Evolutionary conservation across 2,329 filamentous ascomycete species (phyloP), one percentile per base, ranked within the genome.

Genomic region (Chaetomiaceae sp.): DNA sequence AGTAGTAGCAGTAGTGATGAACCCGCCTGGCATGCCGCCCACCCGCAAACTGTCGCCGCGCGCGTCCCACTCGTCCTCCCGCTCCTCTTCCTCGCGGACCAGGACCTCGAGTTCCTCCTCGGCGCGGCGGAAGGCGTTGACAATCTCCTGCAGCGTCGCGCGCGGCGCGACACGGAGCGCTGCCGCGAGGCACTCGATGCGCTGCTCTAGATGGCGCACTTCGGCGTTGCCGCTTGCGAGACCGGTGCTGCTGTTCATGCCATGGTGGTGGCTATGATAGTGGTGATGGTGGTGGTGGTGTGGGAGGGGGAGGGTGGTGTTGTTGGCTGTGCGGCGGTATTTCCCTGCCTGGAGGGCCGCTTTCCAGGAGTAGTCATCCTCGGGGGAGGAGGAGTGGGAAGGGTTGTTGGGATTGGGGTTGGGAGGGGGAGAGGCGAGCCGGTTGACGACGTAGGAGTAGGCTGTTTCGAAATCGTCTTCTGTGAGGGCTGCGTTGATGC

Each of bases 381-480:
- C n/a, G n/a, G n/a, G n/a, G n/a, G n/a, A n/a, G n/a, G n/a, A n/a
- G n/a, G n/a, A n/a, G n/a, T n/a, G n/a, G n/a, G n/a, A n/a, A n/a
- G n/a, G n/a, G n/a, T 2, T 30, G 40, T 29, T 38, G 47, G n/a
- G 18, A 10, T 20, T 7, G 33, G 42, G 20, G 49, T 47, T n/a
- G 40, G 44, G 38, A 46, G 53, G 37, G 48, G 53, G 13, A 10
- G 52, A 25, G 16, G 56, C 75, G 0, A 94, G 74, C 20, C 86
- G 81, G 64, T 84, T 90, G 42, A 89, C 80, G 1, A 91, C 85
- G 64, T 89, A 92, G 0, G 87, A 91, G 66, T 92, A 94, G 10
- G 89, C 89, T 0, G 89, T 94, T 65, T 95, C 89, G 56, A 94
- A 94, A 65, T 84, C 89, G 58, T 90, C 84, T 64, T 91, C 87